Evolutionary conservation across 2,329 filamentous ascomycete species (phyloP).

Genomic region (Penicillium sp.): DNA sequence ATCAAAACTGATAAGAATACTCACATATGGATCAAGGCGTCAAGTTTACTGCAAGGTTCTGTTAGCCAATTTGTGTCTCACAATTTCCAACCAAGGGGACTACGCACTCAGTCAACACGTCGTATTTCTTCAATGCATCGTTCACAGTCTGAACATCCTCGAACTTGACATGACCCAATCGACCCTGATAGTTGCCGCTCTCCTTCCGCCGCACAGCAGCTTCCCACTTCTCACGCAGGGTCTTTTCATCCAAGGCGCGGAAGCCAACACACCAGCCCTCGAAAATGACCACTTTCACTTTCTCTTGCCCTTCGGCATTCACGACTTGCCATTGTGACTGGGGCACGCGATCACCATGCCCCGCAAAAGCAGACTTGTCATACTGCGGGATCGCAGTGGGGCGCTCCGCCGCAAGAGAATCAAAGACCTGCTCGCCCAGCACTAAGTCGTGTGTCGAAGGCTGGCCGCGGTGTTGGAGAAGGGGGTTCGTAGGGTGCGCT

Average conservation of each 20-base stretch:
- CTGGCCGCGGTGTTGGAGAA: conserved; percentile 77
- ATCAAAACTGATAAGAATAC: conserved; percentile 15
- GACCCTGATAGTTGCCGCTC: conserved; percentile 48
- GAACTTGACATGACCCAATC: conserved; percentile 52
- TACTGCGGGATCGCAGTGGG: conserved; percentile 66
- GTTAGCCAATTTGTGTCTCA: conserved; percentile 11
- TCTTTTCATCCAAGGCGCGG: conserved; percentile 55
- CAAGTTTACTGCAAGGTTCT: conserved; percentile 43
- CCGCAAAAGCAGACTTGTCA: conserved; percentile 73
- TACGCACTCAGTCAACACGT: conserved; percentile 52
- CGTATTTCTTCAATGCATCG: conserved; percentile 53
- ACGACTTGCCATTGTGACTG: conserved; percentile 56
- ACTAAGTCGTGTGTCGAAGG: conserved; percentile 75
- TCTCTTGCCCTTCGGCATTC: conserved; percentile 34
- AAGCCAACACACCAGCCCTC: conserved; percentile 94
- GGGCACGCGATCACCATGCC: conserved; percentile 69
- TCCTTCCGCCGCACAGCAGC: conserved; percentile 45
- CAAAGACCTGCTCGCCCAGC: conserved; percentile 60
- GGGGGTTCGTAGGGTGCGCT: conserved; percentile 62
- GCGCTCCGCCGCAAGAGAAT: conserved; percentile 48
- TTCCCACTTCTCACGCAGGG: conserved; percentile 52
- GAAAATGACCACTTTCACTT: conserved; percentile 64
- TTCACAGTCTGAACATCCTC: conserved; percentile 57
- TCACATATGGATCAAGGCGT: conserved; percentile 61
- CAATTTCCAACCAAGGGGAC: neutral